Evolutionary conservation across 2,329 filamentous ascomycete genomes (phyloP).

Genomic region (Rhinocladiella mackenziei): DNA sequence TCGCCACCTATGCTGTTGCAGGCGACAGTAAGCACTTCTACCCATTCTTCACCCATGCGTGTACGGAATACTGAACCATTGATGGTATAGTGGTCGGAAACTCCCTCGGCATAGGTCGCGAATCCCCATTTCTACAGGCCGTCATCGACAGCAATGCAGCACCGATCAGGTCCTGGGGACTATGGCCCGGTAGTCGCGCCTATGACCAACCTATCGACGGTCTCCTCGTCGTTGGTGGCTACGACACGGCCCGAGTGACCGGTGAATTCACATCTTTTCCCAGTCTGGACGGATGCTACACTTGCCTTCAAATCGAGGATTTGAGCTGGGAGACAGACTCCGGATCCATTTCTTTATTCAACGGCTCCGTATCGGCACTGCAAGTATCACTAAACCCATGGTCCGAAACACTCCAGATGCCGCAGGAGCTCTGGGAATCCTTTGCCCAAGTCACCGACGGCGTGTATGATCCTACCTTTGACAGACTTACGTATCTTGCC

Average conservation of each 20-base stretch:
- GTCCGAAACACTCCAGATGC: constrained; percentile 1
- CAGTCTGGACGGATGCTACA: constrained; percentile 4
- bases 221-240: constrained; percentile 19
- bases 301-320: constrained; percentile 11
- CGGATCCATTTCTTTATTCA: constrained; percentile 5
- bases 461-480: background rate
- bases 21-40: no score
- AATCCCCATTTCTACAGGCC: constrained; percentile 20
- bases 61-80: no score
- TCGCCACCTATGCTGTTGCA: no score
- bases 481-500: background rate
- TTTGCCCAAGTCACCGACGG: constrained; percentile 5
- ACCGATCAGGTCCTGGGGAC: constrained; percentile 17
- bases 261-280: constrained; percentile 10
- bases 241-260: constrained; percentile 14
- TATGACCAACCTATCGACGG: constrained; percentile 7
- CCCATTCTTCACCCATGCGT: no score
- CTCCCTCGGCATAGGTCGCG: constrained; percentile 18
- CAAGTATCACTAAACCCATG: constrained; percentile 10
- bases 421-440: constrained; percentile 1
- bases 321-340: constrained; percentile 9
- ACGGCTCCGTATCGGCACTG: constrained; percentile 4
- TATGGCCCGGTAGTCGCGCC: constrained; percentile 18
- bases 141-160: constrained; percentile 7
- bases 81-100: no score